Base-by-base conservation (phyloP, 2,329 filamentous ascomycete genomes). In the Plectosphaerella plurivora region DNA sequence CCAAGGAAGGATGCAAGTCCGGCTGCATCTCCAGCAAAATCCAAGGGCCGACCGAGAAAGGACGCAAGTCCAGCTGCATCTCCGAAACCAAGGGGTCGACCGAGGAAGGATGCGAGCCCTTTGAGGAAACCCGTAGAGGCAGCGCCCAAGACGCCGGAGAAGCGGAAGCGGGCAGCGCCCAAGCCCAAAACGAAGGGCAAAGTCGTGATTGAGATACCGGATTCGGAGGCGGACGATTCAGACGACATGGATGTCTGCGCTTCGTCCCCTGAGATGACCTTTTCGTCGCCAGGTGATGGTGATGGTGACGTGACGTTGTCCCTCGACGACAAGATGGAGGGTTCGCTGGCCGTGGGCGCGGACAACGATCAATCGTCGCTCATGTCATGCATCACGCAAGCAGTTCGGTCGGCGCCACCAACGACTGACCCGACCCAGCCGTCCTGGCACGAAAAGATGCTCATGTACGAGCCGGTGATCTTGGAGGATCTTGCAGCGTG, bases 401-500 rank as follows among this genome's bases (percentile, higher is more conserved):
- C 82, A 1, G 71, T 87, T 10, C 78, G 63, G 9, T 70, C 71
- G 1, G 73, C 76, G 4, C 75, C 82, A 3, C 73, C 73, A 12
- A 75, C 79, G 0, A 73, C 61, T 4, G 73, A 85, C 57, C 69
- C 76, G 1, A 57, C 58, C 7, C 65, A 77, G 3, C 83, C 83
- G 14, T 91, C 83, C 2, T 97, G 92, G 89, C 79, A 95, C 60
- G 91, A 97, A 69, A 95, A 91, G 71, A 97, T 99, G 46, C 75
- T 97, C 6, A 82, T 97, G 65, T 97, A 95, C 65, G 92, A 97
- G 61, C 91, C 93, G 0, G 87, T 99, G 44, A 78, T 94, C 1
- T 70, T 97, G 0, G 93, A 97, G 68, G 91, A 97, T 58, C 73
- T 99, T 14, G 81, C 92, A 0, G 71, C 74, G 0, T 97, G 91